Conservation (phyloP, 2,329 filamentous ascomycete genomes). For the Arthrobotrys musiformis region DNA sequence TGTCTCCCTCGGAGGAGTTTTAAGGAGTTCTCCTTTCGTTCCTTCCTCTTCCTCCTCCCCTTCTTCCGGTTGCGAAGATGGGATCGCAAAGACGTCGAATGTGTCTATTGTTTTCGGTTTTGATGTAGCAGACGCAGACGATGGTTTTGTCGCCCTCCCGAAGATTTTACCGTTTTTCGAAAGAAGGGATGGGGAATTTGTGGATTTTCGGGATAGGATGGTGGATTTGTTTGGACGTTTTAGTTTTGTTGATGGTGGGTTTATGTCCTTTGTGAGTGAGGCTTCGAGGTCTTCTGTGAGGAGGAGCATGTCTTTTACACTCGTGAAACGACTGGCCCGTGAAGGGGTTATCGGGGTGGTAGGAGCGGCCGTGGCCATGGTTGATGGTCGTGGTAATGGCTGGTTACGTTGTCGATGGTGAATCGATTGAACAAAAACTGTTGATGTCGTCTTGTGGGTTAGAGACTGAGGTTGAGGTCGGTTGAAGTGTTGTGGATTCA, state of each 20-base stretch:
- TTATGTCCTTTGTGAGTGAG: not conserved
- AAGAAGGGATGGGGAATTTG: slow-evolving; percentile 23
- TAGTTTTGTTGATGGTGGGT: slow-evolving; percentile 7
- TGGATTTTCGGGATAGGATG: slow-evolving; percentile 30
- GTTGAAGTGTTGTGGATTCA: slow-evolving; percentile 10
- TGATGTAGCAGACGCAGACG: not conserved
- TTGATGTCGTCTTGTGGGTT: not conserved
- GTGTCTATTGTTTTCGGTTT: slow-evolving; percentile 6
- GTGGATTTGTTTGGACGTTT: slow-evolving; percentile 34
- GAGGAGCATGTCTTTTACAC: slow-evolving; percentile 48
- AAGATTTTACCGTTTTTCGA: slow-evolving; percentile 34
- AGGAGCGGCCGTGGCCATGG: not conserved
- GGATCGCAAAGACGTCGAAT: slow-evolving; percentile 42
- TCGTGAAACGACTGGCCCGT: slow-evolving; percentile 30
- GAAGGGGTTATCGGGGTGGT: slow-evolving; percentile 22
- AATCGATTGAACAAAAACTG: too few species aligned
- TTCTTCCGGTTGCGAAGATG: slow-evolving; percentile 24
- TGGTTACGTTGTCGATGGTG: not conserved
- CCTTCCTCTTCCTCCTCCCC: not conserved
- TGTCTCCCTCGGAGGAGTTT: slow-evolving; percentile 33
- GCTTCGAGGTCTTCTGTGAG: not conserved
- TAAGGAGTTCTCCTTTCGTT: not conserved
- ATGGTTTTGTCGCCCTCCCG: slow-evolving; percentile 25
- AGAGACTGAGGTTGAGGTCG: not conserved
- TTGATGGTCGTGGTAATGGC: not conserved